phyloP scores from a whole-genome alignment of 345 rosid species.

The Dimocarpus longan region DNA sequence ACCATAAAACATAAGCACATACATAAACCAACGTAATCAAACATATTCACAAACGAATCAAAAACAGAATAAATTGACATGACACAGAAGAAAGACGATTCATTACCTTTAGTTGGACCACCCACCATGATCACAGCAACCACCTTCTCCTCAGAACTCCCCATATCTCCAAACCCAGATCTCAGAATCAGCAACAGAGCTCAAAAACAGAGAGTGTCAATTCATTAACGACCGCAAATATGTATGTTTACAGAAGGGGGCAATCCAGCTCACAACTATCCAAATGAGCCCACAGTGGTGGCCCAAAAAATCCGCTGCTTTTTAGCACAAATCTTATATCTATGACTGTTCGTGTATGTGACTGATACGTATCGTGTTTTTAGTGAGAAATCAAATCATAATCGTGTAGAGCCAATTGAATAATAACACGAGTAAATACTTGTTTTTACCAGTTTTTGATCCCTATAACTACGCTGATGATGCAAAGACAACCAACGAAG shows the following conservation, averaged over 20 bases:
- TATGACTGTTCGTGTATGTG: background rate
- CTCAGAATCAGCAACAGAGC: conserved; percentile 24
- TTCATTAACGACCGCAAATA: background rate
- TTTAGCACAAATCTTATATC: background rate
- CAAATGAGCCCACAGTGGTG: conserved; percentile 1
- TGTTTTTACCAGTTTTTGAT: background rate
- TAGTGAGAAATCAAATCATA: background rate
- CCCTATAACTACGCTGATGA: conserved; percentile 6
- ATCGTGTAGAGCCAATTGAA: conserved; percentile 5
- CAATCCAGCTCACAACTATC: background rate
- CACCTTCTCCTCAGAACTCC: conserved; percentile 70
- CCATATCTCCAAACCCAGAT: conserved; percentile 59
- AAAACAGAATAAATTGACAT: background rate
- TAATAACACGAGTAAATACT: background rate
- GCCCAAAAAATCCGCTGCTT: conserved; percentile 2
- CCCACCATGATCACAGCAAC: conserved; percentile 99
- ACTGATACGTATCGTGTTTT: background rate
- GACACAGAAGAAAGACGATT: background rate
- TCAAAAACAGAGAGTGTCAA: conserved; percentile 16
- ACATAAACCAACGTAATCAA: background rate
- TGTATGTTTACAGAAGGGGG: background rate
- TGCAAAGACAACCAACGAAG: conserved; percentile 12
- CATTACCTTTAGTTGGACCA: conserved; percentile 95
- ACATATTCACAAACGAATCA: background rate
- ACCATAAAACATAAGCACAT: background rate